A percentile compares a stretch with the other conserved stretches of the same genome.
Evolutionary conservation across 805 yeast genomes (phyloP).

Genomic region (Lipomyces sp.): DNA sequence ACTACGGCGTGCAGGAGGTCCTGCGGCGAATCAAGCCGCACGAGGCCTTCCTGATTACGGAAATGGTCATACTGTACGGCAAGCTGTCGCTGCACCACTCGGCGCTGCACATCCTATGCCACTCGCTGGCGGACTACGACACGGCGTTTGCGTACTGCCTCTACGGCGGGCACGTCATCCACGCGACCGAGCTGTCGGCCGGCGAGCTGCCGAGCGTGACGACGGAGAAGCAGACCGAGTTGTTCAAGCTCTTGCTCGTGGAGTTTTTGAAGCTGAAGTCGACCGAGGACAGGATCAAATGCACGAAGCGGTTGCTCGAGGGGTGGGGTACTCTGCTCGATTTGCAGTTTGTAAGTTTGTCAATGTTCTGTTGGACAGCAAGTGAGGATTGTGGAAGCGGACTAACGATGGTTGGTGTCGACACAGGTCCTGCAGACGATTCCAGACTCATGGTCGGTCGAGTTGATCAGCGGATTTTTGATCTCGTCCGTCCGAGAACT

Average conservation of each 20-base stretch:
- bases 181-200: conserved; percentile 15
- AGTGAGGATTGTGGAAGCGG: neutral
- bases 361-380: too few species aligned
- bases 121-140: conserved; percentile 37
- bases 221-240: conserved; percentile 27
- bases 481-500: conserved; percentile 26
- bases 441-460: conserved; percentile 38
- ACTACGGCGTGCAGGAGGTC: conserved; percentile 31
- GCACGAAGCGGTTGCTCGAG: conserved; percentile 34
- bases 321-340: conserved; percentile 35
- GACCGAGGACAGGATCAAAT: conserved; percentile 28
- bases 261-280: conserved; percentile 32
- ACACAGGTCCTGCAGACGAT: conserved; percentile 30
- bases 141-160: conserved; percentile 38
- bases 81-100: conserved; percentile 34
- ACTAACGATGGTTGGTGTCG: neutral
- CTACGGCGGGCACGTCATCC: conserved; percentile 31
- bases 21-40: conserved; percentile 33
- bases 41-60: conserved; percentile 34
- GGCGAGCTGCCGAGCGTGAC: conserved; percentile 10
- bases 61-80: conserved; percentile 37
- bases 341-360: conserved; percentile 28
- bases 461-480: conserved; percentile 33
- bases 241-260: conserved; percentile 33
- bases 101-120: conserved; percentile 36